Evolutionary conservation across 2,329 filamentous ascomycete genomes (phyloP).

Genomic region (Fusarium paranaense): DNA sequence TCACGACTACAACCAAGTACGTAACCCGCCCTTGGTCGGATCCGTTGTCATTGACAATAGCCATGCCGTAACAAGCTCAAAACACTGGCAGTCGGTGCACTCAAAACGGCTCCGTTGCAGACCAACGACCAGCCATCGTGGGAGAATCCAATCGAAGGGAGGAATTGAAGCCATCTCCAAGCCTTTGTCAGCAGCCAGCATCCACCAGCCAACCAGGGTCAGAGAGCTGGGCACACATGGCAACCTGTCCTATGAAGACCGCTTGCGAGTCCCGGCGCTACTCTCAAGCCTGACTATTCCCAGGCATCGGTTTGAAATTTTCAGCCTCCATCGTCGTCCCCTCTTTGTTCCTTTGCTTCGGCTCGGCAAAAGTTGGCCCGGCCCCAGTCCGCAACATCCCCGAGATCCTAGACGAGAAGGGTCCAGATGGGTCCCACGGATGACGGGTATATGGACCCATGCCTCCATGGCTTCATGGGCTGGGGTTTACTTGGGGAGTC

Average conservation of each 20-base stretch:
- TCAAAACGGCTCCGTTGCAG: not conserved
- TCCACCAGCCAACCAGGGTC: not conserved
- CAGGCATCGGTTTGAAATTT: not conserved
- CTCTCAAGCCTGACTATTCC: not conserved
- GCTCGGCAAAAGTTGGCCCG: constrained; percentile 7
- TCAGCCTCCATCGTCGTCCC: not conserved
- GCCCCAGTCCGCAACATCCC: constrained; percentile 2
- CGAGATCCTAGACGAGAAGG: constrained; percentile 1
- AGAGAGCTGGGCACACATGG: not conserved
- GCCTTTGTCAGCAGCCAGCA: not conserved
- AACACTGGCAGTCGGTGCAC: not conserved
- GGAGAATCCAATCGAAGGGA: not conserved
- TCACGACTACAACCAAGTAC: not conserved
- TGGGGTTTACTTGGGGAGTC: not conserved
- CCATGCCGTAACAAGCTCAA: not conserved
- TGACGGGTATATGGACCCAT: constrained; percentile 19
- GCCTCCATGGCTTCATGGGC: constrained; percentile 1
- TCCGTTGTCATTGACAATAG: not conserved
- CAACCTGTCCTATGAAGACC: not conserved
- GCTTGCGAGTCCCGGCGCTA: not conserved
- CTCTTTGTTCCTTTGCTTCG: constrained; percentile 3
- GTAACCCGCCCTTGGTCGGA: not conserved
- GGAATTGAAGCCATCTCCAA: constrained; percentile 5
- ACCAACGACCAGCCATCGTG: constrained; percentile 5
- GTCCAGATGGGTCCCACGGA: constrained; percentile 1